phyloP scores from a whole-genome alignment of 2,329 filamentous ascomycete genomes.

The Raffaelea albimanens region DNA sequence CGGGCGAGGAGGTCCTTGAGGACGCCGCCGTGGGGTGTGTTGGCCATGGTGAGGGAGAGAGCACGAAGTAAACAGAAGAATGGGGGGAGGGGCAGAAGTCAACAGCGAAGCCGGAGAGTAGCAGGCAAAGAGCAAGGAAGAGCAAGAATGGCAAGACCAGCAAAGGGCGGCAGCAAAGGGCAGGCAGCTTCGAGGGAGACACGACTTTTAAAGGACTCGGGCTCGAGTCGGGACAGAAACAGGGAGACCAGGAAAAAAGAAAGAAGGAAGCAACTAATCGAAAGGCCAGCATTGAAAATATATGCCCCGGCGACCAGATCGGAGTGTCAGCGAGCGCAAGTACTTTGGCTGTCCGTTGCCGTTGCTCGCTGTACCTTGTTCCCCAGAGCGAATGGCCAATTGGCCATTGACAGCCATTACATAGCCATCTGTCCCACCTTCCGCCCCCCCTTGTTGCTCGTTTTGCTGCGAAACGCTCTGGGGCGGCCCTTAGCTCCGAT shows the following conservation, averaged over 20 bases:
- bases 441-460: no score
- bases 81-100: background rate
- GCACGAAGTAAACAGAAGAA: background rate
- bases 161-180: background rate
- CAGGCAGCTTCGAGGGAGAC: no score
- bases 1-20: constrained; percentile 96
- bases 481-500: constrained; percentile 13
- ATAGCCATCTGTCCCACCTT: background rate
- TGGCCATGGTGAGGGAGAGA: constrained; percentile 44
- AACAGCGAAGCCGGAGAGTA: background rate
- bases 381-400: no score
- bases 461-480: no score
- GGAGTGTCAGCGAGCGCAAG: background rate
- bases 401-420: background rate
- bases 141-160: background rate
- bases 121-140: background rate
- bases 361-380: no score
- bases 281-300: background rate
- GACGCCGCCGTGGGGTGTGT: constrained; percentile 76
- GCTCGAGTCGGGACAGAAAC: background rate
- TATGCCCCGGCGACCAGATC: background rate
- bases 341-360: background rate
- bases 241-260: constrained; percentile 1
- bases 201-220: no score
- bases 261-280: background rate